Evolutionary conservation across 1,139 yeast genomes (phyloP).

Genomic region (Lodderomyces elongisporus): DNA sequence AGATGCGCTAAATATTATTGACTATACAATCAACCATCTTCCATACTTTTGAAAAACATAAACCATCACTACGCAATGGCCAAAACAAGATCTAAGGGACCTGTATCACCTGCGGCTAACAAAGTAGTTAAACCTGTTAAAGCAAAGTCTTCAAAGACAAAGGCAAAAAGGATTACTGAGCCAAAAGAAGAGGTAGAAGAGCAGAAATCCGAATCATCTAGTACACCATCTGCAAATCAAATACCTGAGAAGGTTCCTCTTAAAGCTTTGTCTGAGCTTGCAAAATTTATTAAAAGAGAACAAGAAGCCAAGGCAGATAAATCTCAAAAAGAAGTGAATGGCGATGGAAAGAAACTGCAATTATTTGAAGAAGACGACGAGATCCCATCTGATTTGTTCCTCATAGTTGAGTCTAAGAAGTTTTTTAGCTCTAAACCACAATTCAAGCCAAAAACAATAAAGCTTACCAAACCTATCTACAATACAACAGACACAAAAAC

Average conservation of each 20-base stretch:
- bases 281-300: constrained; percentile 32
- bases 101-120: constrained; percentile 15
- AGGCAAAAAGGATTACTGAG: constrained; percentile 5
- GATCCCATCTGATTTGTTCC: constrained; percentile 46
- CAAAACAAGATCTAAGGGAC: constrained; percentile 26
- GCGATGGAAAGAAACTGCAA: constrained; percentile 17
- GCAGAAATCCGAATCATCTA: constrained; percentile 1
- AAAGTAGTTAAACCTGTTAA: constrained; percentile 11
- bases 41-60: too few relatives aligned
- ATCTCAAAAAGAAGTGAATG: constrained; percentile 1
- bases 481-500: constrained; percentile 48
- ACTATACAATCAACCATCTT: too few relatives aligned
- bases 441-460: constrained; percentile 68
- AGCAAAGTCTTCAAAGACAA: constrained; percentile 3
- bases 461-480: constrained; percentile 47
- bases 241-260: constrained; percentile 20
- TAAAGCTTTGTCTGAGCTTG: constrained; percentile 52
- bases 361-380: constrained; percentile 51
- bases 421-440: constrained; percentile 57
- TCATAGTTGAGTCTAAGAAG: constrained; percentile 62
- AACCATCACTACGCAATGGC: too few relatives aligned
- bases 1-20: too few relatives aligned
- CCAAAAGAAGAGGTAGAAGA: constrained; percentile 3
- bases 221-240: constrained; percentile 1
- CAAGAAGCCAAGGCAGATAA: constrained; percentile 16